Conservation (phyloP, 345 rosid species). For the Gossypium stocksii region DNA sequence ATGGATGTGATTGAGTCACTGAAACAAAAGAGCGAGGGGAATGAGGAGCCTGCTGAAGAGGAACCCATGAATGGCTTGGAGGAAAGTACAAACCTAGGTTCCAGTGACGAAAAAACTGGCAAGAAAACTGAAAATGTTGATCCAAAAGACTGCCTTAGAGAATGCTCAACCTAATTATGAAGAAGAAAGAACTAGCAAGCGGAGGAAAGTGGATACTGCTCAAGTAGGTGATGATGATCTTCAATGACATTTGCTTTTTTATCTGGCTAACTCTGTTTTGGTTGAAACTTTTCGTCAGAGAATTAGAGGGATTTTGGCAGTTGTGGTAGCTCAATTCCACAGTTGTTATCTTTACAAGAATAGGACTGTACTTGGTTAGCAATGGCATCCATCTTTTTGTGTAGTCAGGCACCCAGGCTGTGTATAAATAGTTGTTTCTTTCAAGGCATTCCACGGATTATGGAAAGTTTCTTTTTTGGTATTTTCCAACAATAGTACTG, state of each 20-base stretch:
- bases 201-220: slow-evolving; percentile 9
- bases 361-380: neutral
- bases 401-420: neutral
- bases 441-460: neutral
- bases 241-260: neutral
- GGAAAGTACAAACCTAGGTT: neutral
- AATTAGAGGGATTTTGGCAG: neutral
- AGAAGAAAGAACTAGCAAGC: neutral
- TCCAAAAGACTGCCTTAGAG: neutral
- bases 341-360: neutral
- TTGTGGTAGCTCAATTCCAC: neutral
- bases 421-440: neutral
- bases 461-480: neutral
- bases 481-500: too few species aligned
- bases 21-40: slow-evolving; percentile 8
- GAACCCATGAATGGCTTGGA: neutral
- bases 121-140: neutral
- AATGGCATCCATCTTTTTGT: too few species aligned
- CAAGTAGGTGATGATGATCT: neutral
- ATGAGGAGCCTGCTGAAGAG: neutral
- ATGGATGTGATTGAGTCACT: slow-evolving; percentile 48
- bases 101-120: neutral
- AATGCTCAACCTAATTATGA: neutral
- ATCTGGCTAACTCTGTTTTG: neutral
- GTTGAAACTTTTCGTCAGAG: neutral